Conservation (phyloP, 306 rosid species). For the Begonia masoniana region DNA sequence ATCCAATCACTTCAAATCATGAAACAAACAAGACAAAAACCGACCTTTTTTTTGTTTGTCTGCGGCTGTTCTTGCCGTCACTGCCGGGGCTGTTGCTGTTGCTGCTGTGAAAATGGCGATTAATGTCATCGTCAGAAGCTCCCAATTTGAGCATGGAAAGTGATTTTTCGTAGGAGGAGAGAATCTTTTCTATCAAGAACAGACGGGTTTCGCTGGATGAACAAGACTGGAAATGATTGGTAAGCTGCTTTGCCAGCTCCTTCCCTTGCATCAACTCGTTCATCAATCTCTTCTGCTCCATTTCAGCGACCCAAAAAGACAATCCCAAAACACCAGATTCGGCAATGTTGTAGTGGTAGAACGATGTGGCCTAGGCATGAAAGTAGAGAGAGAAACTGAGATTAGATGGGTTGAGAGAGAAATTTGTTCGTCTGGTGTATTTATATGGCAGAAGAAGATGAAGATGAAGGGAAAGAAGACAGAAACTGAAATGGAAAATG, state of each 20-base stretch:
- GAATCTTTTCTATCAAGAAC: slow-evolving; percentile 35
- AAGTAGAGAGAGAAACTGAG: no score
- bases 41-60: no score
- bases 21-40: no score
- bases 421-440: no score
- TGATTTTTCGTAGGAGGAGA: slow-evolving; percentile 41
- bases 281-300: slow-evolving; percentile 28
- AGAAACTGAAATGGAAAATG: no score
- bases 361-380: no score
- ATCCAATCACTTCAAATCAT: no score
- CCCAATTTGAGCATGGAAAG: slow-evolving; percentile 23
- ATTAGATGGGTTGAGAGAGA: no score
- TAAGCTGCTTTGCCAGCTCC: slow-evolving; percentile 45
- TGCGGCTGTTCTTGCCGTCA: neutral
- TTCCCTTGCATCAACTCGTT: slow-evolving; percentile 49
- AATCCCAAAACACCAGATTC: no score
- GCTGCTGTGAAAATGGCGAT: slow-evolving; percentile 3
- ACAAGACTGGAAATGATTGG: slow-evolving; percentile 19
- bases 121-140: slow-evolving; percentile 15
- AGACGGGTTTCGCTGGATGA: slow-evolving; percentile 26
- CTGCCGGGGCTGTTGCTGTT: neutral
- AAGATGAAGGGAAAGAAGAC: no score
- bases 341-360: no score
- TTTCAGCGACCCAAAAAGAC: neutral
- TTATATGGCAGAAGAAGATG: no score